A percentile compares a stretch with the other conserved stretches of the same genome.
These are phyloP conservation scores for Tillandsia fasciculata DNA, from an alignment of 176 grass and related monocot genomes.

Conservation along the genomic window DNA sequence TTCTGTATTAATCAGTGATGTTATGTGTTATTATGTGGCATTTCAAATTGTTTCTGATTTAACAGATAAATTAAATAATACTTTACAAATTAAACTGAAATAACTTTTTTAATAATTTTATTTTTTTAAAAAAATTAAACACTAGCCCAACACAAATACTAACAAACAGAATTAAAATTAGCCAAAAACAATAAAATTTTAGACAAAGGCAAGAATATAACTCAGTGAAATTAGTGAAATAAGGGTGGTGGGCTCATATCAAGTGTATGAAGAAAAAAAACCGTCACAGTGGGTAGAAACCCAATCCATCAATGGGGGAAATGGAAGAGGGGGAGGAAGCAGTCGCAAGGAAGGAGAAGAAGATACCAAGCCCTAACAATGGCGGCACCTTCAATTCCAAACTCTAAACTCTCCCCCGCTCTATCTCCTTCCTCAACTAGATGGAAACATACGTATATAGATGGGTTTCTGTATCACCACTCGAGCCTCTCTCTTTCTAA, in stretches of 20 bases:
- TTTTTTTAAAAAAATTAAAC: too few relatives aligned
- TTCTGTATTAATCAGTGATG: too few relatives aligned
- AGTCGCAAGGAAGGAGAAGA: neutral
- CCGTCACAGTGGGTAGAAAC: constrained; percentile 13
- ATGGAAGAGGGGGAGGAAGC: neutral
- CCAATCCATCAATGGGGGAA: neutral
- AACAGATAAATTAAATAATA: too few relatives aligned
- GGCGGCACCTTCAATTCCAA: constrained; percentile 2
- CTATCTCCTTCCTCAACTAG: too few relatives aligned
- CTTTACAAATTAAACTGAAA: too few relatives aligned
- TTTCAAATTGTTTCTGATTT: too few relatives aligned
- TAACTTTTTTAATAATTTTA: too few relatives aligned
- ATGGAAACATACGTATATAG: neutral
- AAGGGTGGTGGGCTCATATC: constrained; percentile 5
- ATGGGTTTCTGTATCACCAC: neutral
- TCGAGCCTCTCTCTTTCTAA: constrained; percentile 20
- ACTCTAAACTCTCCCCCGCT: neutral
- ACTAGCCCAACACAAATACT: too few relatives aligned
- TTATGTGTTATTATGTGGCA: too few relatives aligned
- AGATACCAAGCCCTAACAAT: constrained; percentile 10
- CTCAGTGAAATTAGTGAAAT: too few relatives aligned
- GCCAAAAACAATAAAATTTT: neutral
- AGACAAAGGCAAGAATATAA: neutral
- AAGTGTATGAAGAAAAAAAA: constrained; percentile 15
- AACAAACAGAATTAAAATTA: neutral